Conservation (phyloP, 2,329 filamentous ascomycete species). For the Arthrobotrys musiformis region DNA sequence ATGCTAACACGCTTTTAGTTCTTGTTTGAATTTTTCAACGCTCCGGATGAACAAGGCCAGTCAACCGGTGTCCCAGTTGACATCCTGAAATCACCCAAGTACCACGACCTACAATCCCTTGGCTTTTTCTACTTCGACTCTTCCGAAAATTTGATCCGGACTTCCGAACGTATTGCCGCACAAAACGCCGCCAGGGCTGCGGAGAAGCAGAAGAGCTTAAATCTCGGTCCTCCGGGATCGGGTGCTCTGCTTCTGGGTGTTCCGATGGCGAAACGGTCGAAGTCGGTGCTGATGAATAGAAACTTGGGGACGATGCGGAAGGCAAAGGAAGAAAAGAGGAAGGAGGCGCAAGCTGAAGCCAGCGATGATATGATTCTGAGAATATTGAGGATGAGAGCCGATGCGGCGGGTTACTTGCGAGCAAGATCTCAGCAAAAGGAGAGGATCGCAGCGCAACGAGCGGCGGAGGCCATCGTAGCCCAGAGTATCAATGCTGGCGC, state of each 20-base stretch:
- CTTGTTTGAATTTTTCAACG: constrained; percentile 94
- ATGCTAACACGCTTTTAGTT: constrained; percentile 64
- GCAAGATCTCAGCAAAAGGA: constrained; percentile 95
- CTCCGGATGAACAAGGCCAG: constrained; percentile 84
- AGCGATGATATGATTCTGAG: constrained; percentile 98
- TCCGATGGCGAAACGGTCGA: constrained; percentile 68
- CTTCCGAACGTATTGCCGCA: constrained; percentile 94
- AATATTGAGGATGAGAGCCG: constrained; percentile 92
- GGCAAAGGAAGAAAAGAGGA: constrained; percentile 93
- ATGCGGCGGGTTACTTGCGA: constrained; percentile 85
- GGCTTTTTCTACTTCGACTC: constrained; percentile 99
- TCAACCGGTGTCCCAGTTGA: constrained; percentile 89
- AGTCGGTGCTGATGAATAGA: constrained; percentile 89
- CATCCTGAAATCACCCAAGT: constrained; percentile 95
- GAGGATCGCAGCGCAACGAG: constrained; percentile 85
- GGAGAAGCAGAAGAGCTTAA: constrained; percentile 76
- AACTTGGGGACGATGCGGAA: constrained; percentile 97
- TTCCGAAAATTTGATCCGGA: constrained; percentile 88
- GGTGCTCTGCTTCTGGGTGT: constrained; percentile 64
- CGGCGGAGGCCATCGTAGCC: constrained; percentile 91
- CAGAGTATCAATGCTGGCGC: constrained; percentile 79
- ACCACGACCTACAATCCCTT: constrained; percentile 93
- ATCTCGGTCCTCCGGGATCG: constrained; percentile 69
- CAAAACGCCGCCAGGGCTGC: constrained; percentile 81
- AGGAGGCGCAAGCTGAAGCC: constrained; percentile 93